A percentile compares a stretch with the other conserved stretches of the same genome.
phyloP scores from a whole-genome alignment of 2,329 filamentous ascomycete species.

The Botrytis byssoidea region DNA sequence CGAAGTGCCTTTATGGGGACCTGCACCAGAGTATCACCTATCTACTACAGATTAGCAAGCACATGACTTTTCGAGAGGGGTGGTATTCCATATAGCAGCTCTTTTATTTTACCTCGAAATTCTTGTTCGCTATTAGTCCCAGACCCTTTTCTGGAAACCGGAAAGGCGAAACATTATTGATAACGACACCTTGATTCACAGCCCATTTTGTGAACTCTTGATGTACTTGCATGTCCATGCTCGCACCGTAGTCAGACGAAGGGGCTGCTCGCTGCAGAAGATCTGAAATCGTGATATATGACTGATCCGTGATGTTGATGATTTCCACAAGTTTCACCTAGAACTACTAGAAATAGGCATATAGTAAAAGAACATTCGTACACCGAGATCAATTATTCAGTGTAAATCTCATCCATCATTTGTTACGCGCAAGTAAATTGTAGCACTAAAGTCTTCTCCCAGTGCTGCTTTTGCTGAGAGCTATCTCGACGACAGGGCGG shows the following conservation, averaged over 20 bases:
- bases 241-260: slow-evolving; percentile 1
- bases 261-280: background rate
- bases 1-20: slow-evolving; percentile 13
- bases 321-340: slow-evolving; percentile 11
- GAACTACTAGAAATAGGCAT: slow-evolving; percentile 2
- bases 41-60: slow-evolving; percentile 17
- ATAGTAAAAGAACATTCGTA: background rate
- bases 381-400: background rate
- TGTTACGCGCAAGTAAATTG: background rate
- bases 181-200: slow-evolving; percentile 58
- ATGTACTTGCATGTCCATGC: slow-evolving; percentile 36
- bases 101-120: slow-evolving; percentile 56
- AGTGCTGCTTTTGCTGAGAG: slow-evolving; percentile 14
- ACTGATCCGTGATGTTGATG: background rate
- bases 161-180: slow-evolving; percentile 66
- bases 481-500: background rate
- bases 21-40: slow-evolving; percentile 8
- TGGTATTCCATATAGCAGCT: background rate
- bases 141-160: slow-evolving; percentile 71
- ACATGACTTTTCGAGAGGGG: background rate
- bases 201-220: slow-evolving; percentile 68
- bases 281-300: background rate
- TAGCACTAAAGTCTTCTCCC: background rate
- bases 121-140: slow-evolving; percentile 69
- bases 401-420: background rate